Conservation (phyloP, 345 rosid genomes). For the Dipteronia dyeriana region DNA sequence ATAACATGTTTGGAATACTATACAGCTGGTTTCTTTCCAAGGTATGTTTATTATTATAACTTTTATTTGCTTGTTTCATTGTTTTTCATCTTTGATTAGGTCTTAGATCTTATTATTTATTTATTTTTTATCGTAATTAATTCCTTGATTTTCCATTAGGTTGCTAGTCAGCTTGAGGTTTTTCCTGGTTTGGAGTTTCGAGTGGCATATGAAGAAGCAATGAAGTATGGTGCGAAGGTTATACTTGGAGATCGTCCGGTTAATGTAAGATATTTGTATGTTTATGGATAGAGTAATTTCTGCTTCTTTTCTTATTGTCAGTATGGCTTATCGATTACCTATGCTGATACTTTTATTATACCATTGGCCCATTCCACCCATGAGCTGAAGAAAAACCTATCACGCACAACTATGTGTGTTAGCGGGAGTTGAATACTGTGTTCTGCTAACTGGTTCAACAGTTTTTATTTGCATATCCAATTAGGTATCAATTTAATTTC, state of each 20-base stretch:
- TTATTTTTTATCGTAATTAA: not conserved
- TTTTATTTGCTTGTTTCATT: not conserved
- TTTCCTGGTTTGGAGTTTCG: slow-evolving; percentile 95
- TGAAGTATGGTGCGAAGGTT: slow-evolving; percentile 73
- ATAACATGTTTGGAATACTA: slow-evolving; percentile 83
- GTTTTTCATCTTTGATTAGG: not conserved
- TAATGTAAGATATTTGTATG: slow-evolving; percentile 45
- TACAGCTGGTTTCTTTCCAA: slow-evolving; percentile 97
- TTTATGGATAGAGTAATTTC: slow-evolving; percentile 5
- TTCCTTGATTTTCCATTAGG: slow-evolving; percentile 41
- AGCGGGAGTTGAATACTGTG: not conserved
- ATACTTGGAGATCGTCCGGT: slow-evolving; percentile 97
- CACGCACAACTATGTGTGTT: not conserved
- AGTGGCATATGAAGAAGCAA: slow-evolving; percentile 91
- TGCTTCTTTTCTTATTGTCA: not conserved
- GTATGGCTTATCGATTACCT: not conserved
- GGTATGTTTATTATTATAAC: slow-evolving; percentile 41
- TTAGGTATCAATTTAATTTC: not conserved
- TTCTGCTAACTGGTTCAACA: not conserved
- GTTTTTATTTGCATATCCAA: not conserved
- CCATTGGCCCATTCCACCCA: not conserved
- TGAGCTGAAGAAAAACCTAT: not conserved
- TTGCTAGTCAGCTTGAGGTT: slow-evolving; percentile 79
- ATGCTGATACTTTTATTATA: not conserved
- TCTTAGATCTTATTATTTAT: not conserved